phyloP scores from a whole-genome alignment of 768 basidiomycete genomes.

The Mycena galericulata region DNA sequence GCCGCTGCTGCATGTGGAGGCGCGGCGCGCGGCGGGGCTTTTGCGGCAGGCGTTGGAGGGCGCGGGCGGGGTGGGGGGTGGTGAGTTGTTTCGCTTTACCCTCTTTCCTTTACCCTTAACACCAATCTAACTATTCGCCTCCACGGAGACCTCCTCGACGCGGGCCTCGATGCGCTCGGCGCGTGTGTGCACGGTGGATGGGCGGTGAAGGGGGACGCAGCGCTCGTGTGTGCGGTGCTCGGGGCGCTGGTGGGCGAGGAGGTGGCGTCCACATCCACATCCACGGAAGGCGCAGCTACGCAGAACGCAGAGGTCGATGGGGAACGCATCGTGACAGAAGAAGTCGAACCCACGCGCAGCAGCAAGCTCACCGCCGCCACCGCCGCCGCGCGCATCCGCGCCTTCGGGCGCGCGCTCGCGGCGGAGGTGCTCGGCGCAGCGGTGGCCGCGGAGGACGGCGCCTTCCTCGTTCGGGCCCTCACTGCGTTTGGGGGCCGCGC shows the following conservation, averaged over 20 bases:
- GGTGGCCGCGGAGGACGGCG: constrained; percentile 39
- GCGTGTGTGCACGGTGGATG: constrained; percentile 42
- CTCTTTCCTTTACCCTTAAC: neutral
- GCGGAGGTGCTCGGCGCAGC: constrained; percentile 48
- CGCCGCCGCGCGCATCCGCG: constrained; percentile 21
- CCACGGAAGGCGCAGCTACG: too few relatives aligned
- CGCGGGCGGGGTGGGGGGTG: constrained; percentile 49
- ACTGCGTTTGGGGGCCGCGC: constrained; percentile 58
- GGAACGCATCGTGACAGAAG: too few relatives aligned
- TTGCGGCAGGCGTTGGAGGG: constrained; percentile 40
- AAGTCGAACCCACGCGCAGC: neutral
- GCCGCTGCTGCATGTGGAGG: constrained; percentile 22
- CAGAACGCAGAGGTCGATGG: constrained; percentile 29
- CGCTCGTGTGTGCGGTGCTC: constrained; percentile 59
- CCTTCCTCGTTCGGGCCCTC: constrained; percentile 57
- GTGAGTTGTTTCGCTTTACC: constrained; percentile 7
- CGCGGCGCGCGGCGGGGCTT: constrained; percentile 18
- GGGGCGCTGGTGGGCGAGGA: constrained; percentile 58
- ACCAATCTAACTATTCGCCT: neutral
- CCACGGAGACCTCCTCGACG: constrained; percentile 57
- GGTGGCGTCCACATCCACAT: too few relatives aligned
- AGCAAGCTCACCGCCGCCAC: neutral
- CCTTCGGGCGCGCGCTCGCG: constrained; percentile 43
- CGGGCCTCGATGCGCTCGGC: constrained; percentile 60
- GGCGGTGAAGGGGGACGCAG: constrained; percentile 37